Conservation (phyloP, 2,329 filamentous ascomycete genomes). For the Cryphonectria radicalis region DNA sequence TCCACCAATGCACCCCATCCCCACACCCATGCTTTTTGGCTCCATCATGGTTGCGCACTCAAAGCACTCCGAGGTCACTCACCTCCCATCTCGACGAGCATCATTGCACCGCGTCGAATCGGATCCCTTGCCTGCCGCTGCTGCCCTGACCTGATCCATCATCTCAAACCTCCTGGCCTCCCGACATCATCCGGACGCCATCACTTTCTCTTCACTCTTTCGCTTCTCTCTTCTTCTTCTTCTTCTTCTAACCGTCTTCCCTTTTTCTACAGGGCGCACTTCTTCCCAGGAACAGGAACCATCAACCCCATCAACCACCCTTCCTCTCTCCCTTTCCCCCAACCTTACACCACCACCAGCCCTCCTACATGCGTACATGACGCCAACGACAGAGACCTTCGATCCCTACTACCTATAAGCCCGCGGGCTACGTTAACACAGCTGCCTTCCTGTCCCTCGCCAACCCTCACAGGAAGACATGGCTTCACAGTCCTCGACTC, state of each 20-base stretch:
- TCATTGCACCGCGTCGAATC: slow-evolving; percentile 26
- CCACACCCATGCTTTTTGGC: slow-evolving; percentile 8
- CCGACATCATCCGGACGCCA: slow-evolving; percentile 21
- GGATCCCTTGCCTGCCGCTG: slow-evolving; percentile 28
- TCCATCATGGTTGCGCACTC: slow-evolving; percentile 5
- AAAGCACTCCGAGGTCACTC: slow-evolving; percentile 25
- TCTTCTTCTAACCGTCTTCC: slow-evolving; percentile 4
- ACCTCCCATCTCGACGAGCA: slow-evolving; percentile 25
- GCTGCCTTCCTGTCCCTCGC: slow-evolving; percentile 35
- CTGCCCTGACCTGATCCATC: slow-evolving; percentile 6
- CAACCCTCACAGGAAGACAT: slow-evolving; percentile 37
- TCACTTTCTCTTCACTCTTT: slow-evolving; percentile 10
- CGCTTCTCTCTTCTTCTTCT: neutral
- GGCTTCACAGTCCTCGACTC: slow-evolving; percentile 35
- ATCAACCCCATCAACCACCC: slow-evolving; percentile 8
- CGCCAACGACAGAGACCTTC: slow-evolving; percentile 35
- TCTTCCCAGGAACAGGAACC: slow-evolving; percentile 33
- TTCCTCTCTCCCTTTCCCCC: slow-evolving; percentile 24
- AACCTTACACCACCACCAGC: slow-evolving; percentile 30
- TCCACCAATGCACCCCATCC: slow-evolving; percentile 20
- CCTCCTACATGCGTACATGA: slow-evolving; percentile 37
- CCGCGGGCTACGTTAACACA: slow-evolving; percentile 36
- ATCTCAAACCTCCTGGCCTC: slow-evolving; percentile 22
- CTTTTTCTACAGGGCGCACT: slow-evolving; percentile 13
- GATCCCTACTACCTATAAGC: slow-evolving; percentile 37